Evolutionary conservation across 352 stramenopile genomes (phyloP).

Genomic region (Globisporangium splendens): DNA sequence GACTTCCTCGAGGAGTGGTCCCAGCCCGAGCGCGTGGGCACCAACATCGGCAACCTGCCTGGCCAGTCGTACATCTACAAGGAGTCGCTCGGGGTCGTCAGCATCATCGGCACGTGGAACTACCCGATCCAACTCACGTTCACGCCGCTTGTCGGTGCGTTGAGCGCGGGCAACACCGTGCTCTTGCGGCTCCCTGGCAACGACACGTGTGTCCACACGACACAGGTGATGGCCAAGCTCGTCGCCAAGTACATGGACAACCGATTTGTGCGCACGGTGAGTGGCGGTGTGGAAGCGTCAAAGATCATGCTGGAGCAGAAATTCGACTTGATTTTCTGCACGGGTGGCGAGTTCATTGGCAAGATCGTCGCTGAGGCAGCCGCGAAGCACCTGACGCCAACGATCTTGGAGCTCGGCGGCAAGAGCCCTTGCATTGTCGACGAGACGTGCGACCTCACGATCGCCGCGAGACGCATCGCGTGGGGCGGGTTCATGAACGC

Average conservation of each 20-base stretch:
- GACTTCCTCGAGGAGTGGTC: conserved; percentile 60
- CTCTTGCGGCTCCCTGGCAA: conserved; percentile 90
- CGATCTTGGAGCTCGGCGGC: conserved; percentile 93
- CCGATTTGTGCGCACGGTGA: conserved; percentile 69
- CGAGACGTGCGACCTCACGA: conserved; percentile 42
- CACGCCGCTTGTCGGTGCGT: conserved; percentile 65
- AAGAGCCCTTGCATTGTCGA: conserved; percentile 89
- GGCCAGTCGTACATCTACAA: conserved; percentile 46
- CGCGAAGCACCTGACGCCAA: conserved; percentile 92
- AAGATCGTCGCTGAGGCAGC: conserved; percentile 87
- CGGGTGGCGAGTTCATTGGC: conserved; percentile 65
- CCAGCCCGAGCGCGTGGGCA: conserved; percentile 46
- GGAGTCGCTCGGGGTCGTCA: conserved; percentile 81
- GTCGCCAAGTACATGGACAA: conserved; percentile 60
- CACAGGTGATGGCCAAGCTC: conserved; percentile 39
- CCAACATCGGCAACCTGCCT: conserved; percentile 48
- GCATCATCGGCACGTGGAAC: conserved; percentile 89
- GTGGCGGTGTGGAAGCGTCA: conserved; percentile 63
- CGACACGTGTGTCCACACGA: conserved; percentile 58
- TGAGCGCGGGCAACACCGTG: conserved; percentile 90
- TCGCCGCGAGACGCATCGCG: conserved; percentile 77
- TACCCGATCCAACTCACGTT: conserved; percentile 84
- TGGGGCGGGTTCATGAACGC: conserved; percentile 87
- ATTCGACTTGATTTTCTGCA: conserved; percentile 77
- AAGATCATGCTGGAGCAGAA: conserved; percentile 68